Conservation (phyloP, 106 monocot species). For the Allium sativum region DNA sequence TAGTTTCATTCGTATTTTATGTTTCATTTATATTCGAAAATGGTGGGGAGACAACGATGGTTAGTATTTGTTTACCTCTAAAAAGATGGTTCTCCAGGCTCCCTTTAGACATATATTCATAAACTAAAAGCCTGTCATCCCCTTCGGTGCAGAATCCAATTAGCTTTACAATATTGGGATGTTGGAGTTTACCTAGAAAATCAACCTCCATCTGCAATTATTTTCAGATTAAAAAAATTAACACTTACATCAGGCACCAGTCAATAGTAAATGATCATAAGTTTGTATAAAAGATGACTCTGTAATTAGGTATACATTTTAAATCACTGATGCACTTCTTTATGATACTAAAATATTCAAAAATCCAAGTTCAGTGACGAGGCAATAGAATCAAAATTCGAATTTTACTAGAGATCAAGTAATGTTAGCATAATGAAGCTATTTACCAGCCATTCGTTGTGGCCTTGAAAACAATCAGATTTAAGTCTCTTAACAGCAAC, state of each 20-base stretch:
- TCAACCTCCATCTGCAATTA: conserved; percentile 16
- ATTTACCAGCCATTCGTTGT: conserved; percentile 84
- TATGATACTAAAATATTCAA: conserved; percentile 12
- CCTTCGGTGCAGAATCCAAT: conserved; percentile 19
- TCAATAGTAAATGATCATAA: neutral
- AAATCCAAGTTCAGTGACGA: conserved; percentile 11
- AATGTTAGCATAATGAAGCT: too few species aligned
- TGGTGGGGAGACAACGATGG: too few species aligned
- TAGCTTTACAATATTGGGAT: conserved; percentile 25
- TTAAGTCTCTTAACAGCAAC: conserved; percentile 84
- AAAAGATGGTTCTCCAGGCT: conserved; percentile 1
- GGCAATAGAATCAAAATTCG: conserved; percentile 8
- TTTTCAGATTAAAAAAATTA: neutral
- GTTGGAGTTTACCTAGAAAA: conserved; percentile 20
- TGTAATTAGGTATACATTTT: neutral
- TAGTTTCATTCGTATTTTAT: too few species aligned
- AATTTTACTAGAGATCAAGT: neutral
- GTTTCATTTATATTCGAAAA: too few species aligned
- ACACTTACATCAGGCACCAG: neutral
- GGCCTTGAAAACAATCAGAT: conserved; percentile 76
- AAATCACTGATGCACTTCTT: conserved; percentile 11
- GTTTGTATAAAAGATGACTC: neutral
- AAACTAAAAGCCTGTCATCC: conserved; percentile 15
- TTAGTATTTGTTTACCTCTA: neutral
- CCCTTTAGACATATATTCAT: conserved; percentile 19